phyloP scores from a whole-genome alignment of 345 rosid species.

The Jatropha curcas region DNA sequence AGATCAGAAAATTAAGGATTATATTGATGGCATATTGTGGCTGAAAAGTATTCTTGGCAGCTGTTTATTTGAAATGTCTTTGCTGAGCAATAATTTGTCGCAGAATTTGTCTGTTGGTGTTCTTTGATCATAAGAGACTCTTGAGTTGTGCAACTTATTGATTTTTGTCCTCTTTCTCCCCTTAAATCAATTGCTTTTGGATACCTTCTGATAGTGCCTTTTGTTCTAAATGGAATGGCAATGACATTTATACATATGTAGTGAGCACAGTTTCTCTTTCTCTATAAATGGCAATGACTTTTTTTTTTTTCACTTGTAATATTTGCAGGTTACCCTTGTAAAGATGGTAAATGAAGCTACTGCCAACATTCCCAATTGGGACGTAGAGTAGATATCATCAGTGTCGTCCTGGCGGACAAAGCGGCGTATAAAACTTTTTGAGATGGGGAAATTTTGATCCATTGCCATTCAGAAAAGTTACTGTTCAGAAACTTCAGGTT shows the following conservation, averaged over 20 bases:
- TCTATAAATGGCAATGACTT: not conserved
- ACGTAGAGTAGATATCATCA: not conserved
- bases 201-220: not conserved
- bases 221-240: not conserved
- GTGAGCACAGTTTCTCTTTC: not conserved
- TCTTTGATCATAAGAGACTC: too few species aligned
- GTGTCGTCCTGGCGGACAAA: not conserved
- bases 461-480: not conserved
- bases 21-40: not conserved
- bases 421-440: not conserved
- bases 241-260: not conserved
- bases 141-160: too few species aligned
- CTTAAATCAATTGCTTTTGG: not conserved
- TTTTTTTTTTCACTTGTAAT: not conserved
- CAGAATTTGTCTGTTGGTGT: not conserved
- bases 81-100: not conserved
- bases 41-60: not conserved
- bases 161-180: not conserved
- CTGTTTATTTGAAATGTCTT: too few species aligned
- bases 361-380: conserved; percentile 69
- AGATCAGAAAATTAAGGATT: not conserved
- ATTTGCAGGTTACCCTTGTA: conserved; percentile 58
- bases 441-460: not conserved
- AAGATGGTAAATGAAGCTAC: conserved; percentile 72
- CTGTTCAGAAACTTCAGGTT: conserved; percentile 3